These are phyloP conservation scores for Suillus paluster DNA, from an alignment of 768 basidiomycete species.

Conservation along the genomic window DNA sequence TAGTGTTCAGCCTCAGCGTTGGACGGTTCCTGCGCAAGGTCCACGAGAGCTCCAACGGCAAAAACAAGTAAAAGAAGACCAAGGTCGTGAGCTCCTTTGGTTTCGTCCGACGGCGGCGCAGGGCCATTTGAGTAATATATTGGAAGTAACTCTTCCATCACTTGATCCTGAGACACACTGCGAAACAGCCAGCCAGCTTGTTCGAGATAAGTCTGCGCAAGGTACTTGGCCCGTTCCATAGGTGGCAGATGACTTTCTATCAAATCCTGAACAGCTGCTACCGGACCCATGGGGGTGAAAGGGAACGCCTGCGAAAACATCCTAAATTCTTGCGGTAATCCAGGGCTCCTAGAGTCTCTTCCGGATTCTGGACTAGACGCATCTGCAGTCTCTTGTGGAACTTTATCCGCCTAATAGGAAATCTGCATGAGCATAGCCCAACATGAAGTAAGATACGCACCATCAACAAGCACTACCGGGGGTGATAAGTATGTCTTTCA, in stretches of 20 bases:
- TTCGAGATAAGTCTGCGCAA: constrained; percentile 50
- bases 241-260: constrained; percentile 59
- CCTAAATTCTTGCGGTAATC: constrained; percentile 36
- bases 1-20: constrained; percentile 61
- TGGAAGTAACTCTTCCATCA: constrained; percentile 46
- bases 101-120: constrained; percentile 37
- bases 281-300: constrained; percentile 60
- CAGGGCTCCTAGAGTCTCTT: constrained; percentile 33
- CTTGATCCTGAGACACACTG: constrained; percentile 49
- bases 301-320: constrained; percentile 67
- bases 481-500: constrained; percentile 9
- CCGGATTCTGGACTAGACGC: constrained; percentile 30
- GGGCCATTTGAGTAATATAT: constrained; percentile 41
- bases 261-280: constrained; percentile 49
- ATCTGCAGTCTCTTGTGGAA: constrained; percentile 17
- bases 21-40: constrained; percentile 32
- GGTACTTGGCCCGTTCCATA: constrained; percentile 50
- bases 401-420: constrained; percentile 29
- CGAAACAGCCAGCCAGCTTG: constrained; percentile 59
- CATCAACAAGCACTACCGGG: constrained; percentile 38
- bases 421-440: constrained; percentile 10
- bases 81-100: constrained; percentile 51
- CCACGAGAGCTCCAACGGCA: constrained; percentile 56
- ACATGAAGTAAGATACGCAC: constrained; percentile 21
- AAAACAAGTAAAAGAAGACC: constrained; percentile 54